phyloP scores from a whole-genome alignment of 768 basidiomycete genomes.

The Naganishia randhawae region DNA sequence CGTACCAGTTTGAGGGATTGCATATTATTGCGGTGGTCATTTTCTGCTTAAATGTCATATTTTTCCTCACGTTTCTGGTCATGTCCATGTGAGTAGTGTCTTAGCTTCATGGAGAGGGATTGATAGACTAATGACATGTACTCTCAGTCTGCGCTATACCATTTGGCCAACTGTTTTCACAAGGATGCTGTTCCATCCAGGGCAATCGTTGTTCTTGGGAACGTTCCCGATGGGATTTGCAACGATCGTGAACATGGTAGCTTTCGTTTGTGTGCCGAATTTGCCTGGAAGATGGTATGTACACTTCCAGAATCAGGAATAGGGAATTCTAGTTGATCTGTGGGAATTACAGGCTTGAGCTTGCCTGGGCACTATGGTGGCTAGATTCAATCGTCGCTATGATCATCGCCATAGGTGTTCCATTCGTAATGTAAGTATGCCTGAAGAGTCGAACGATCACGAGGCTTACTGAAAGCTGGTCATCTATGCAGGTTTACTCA shows the following conservation, averaged over 20 bases:
- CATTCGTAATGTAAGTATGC: slow-evolving; percentile 64
- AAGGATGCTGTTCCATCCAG: slow-evolving; percentile 35
- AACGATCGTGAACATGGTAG: slow-evolving; percentile 49
- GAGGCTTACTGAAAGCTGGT: slow-evolving; percentile 3
- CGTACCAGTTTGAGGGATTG: slow-evolving; percentile 46
- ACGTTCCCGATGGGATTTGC: slow-evolving; percentile 47
- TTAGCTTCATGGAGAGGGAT: too few species aligned
- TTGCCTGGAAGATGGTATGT: slow-evolving; percentile 4
- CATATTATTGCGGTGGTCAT: slow-evolving; percentile 37
- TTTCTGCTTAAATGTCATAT: slow-evolving; percentile 42
- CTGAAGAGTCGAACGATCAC: background rate
- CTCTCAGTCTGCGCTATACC: slow-evolving; percentile 40
- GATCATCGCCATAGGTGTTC: slow-evolving; percentile 60
- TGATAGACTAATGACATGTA: too few species aligned
- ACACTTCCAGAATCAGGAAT: background rate
- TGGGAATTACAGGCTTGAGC: background rate
- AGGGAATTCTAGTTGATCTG: background rate
- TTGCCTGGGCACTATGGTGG: slow-evolving; percentile 67
- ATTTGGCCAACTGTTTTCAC: slow-evolving; percentile 42
- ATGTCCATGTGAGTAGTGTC: slow-evolving; percentile 27
- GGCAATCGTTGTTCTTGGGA: slow-evolving; percentile 45
- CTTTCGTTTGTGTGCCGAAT: slow-evolving; percentile 30
- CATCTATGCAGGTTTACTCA: slow-evolving; percentile 56
- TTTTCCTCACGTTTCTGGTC: slow-evolving; percentile 36
- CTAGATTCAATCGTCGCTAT: slow-evolving; percentile 60